Evolutionary conservation across 768 basidiomycete species (phyloP).

Genomic region (Amanita subjunquillea): DNA sequence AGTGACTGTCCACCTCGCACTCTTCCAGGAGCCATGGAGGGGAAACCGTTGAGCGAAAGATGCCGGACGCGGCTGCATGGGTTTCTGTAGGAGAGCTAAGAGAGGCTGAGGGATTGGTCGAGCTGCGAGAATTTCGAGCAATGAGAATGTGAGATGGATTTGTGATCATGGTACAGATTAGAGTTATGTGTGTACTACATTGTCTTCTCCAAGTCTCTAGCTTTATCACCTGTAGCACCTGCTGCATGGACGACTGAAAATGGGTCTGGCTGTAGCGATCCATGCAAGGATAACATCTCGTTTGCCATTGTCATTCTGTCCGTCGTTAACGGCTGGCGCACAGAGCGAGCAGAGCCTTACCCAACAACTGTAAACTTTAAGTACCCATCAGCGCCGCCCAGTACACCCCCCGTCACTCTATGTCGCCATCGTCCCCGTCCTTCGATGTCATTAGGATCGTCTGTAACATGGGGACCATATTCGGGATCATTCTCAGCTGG

Average conservation of each 20-base stretch:
- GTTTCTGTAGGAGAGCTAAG: constrained; percentile 83
- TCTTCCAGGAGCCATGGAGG: constrained; percentile 77
- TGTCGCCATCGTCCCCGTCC: constrained; percentile 74
- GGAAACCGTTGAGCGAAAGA: constrained; percentile 73
- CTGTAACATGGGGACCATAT: constrained; percentile 32
- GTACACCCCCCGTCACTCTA: constrained; percentile 49
- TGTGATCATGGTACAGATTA: constrained; percentile 18
- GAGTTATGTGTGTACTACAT: not conserved
- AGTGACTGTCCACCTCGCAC: constrained; percentile 57
- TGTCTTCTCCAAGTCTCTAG: constrained; percentile 4
- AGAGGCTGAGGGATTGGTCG: constrained; percentile 66
- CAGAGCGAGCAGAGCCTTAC: constrained; percentile 30
- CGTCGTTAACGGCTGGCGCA: constrained; percentile 4
- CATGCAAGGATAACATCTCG: constrained; percentile 85
- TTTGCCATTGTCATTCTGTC: constrained; percentile 79
- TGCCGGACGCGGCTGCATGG: constrained; percentile 77
- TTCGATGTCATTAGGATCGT: constrained; percentile 19
- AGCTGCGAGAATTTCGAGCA: constrained; percentile 73
- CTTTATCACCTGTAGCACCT: not conserved
- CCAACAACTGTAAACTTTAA: constrained; percentile 85
- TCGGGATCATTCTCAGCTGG: constrained; percentile 75
- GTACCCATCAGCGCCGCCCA: constrained; percentile 60
- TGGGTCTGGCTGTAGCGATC: constrained; percentile 70
- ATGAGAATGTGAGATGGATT: constrained; percentile 87
- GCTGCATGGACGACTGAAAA: constrained; percentile 36